phyloP scores from a whole-genome alignment of 2,329 filamentous ascomycete genomes.

The Colletotrichum horii region DNA sequence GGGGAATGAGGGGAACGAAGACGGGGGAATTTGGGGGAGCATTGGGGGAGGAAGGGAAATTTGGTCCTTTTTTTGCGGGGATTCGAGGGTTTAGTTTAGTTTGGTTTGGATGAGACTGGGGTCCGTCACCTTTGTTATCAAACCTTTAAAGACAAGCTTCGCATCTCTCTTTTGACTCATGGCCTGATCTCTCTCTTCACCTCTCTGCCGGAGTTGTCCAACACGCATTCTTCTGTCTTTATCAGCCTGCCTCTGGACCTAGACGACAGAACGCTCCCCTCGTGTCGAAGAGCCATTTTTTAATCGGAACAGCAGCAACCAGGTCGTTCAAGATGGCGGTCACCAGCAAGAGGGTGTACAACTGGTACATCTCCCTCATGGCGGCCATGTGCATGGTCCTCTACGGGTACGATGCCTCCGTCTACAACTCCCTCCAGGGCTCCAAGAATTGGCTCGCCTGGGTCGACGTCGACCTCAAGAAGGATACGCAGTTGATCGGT shows the following conservation, averaged over 20 bases:
- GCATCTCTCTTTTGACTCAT: background rate
- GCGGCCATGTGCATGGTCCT: conserved; percentile 78
- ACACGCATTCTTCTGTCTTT: background rate
- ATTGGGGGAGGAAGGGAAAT: background rate
- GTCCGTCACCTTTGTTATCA: background rate
- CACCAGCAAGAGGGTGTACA: conserved; percentile 18
- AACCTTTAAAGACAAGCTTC: conserved; percentile 5
- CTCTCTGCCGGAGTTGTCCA: background rate
- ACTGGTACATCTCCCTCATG: conserved; percentile 61
- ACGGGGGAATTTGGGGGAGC: background rate
- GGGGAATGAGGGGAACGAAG: conserved; percentile 9
- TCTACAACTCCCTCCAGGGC: conserved; percentile 75
- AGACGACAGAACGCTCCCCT: background rate
- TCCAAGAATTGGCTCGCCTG: conserved; percentile 70
- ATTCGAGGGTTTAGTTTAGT: background rate
- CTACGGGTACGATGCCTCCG: conserved; percentile 76
- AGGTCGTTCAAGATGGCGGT: conserved; percentile 11
- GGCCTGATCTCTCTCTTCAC: background rate
- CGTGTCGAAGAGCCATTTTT: background rate
- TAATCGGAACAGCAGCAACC: background rate
- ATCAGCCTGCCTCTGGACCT: background rate
- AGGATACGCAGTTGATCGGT: conserved; percentile 50
- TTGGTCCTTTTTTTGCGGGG: background rate
- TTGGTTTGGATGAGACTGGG: background rate
- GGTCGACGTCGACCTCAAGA: conserved; percentile 57